Evolutionary conservation across 2,329 filamentous ascomycete species (phyloP), one percentile per base, ranked within the genome.

Genomic region (Colletotrichum sp.): DNA sequence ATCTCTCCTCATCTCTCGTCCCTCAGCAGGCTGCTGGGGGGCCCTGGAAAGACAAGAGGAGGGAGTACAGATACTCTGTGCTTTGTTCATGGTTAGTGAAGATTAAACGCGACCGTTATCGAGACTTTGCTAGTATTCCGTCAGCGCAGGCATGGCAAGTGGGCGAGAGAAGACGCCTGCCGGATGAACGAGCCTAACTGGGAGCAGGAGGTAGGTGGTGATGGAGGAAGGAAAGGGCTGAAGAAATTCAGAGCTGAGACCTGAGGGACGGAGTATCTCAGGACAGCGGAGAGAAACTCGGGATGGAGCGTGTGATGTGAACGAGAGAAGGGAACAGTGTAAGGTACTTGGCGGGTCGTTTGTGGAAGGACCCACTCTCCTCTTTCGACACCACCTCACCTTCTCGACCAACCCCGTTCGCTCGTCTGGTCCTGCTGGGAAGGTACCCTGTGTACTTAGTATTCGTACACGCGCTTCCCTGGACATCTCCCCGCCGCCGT

Each of bases 351-450:
- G 55, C n/a, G 36, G 36, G 52, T 49, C 36, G 63, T 69, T 57
- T 63, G 28, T 16, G 59, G 28, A 55, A 28, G 39, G 21, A 59
- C 30, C 73, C 73, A 76, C 73, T 73, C 73, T 76, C 73, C 63
- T 72, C 64, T 76, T 73, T 73, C 57, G 63, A 72, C 69, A 69
- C 60, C 34, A 71, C 49, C 49, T 60, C 49, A 49, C 59, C 62
- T 49, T 9, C n/a, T 63, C 24, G 44, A 15, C 67, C 65, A 73
- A 70, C 57, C 30, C 24, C 21, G 36, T 66, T 39, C 60, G 30
- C 28, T 57, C 34, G 26, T 57, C 26, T 30, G 26, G 52, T 36
- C 44, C 44, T 68, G 63, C 36, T 49, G 18, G 44, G 44, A 49
- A 49, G 44, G 44, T 21, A 7, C 44, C 18, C n/a, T 49, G 12